Percentiles rank a stretch among this genome's conserved stretches.
Conservation (phyloP, 2,329 filamentous ascomycete genomes). For the Aspergillus proliferans region DNA sequence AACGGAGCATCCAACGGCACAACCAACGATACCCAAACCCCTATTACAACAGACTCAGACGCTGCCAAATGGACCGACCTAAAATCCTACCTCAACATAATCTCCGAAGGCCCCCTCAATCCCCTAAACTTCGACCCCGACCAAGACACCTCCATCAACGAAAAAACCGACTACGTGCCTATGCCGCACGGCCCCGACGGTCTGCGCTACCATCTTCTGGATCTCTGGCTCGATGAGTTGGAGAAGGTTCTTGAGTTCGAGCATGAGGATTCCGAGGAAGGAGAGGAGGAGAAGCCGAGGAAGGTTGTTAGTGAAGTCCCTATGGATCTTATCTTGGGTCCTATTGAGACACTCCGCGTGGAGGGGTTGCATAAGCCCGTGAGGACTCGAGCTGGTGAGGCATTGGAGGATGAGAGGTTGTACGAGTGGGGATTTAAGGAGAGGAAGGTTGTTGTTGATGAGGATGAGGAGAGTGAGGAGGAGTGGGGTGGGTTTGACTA, state of each 20-base stretch:
- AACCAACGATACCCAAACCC: neutral
- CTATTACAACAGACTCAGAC: constrained; percentile 5
- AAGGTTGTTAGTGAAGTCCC: constrained; percentile 34
- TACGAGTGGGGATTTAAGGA: constrained; percentile 50
- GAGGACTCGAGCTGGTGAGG: constrained; percentile 62
- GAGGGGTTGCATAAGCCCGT: constrained; percentile 65
- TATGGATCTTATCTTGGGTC: constrained; percentile 37
- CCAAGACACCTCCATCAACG: constrained; percentile 20
- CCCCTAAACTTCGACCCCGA: constrained; percentile 35
- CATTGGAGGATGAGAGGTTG: constrained; percentile 67
- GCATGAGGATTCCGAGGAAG: constrained; percentile 29
- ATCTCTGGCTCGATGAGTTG: constrained; percentile 87
- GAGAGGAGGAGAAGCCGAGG: constrained; percentile 22
- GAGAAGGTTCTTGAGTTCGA: constrained; percentile 58
- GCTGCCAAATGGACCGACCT: constrained; percentile 27
- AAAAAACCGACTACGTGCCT: constrained; percentile 21
- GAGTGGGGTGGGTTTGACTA: constrained; percentile 63
- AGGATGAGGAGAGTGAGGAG: constrained; percentile 44
- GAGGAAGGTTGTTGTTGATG: constrained; percentile 35
- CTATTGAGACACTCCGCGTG: constrained; percentile 39
- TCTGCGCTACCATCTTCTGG: constrained; percentile 75
- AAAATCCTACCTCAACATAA: constrained; percentile 32
- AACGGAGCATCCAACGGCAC: constrained; percentile 2
- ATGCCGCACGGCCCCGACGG: constrained; percentile 68
- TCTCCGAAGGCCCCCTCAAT: constrained; percentile 35